Percentiles rank a stretch among this genome's conserved stretches.
Conservation (phyloP, 805 yeast species). For the Saccharomycodes ludwigii region DNA sequence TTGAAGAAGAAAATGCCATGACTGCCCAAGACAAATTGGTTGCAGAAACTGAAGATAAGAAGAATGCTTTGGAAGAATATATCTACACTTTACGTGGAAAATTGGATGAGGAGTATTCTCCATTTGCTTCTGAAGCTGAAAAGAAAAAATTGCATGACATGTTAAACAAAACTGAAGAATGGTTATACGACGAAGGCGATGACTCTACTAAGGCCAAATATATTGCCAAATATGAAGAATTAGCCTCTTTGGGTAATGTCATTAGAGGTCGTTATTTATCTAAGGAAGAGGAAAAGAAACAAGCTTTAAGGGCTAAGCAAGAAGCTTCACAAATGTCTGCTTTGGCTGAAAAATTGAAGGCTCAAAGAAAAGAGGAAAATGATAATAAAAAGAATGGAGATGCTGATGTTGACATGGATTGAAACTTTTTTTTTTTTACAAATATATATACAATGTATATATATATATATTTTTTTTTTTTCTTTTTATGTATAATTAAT, state of each 20-base stretch:
- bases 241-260: constrained; percentile 87
- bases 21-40: constrained; percentile 88
- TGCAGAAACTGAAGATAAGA: constrained; percentile 97
- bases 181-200: constrained; percentile 89
- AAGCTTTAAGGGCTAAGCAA: constrained; percentile 72
- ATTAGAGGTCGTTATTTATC: constrained; percentile 91
- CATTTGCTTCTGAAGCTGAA: constrained; percentile 84
- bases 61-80: constrained; percentile 97
- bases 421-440: constrained; percentile 12
- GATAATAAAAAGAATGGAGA: constrained; percentile 23
- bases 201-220: constrained; percentile 94
- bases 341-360: constrained; percentile 61
- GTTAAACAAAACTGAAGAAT: constrained; percentile 84
- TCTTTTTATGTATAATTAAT: too few species aligned
- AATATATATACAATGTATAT: too few species aligned
- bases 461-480: constrained; percentile 13
- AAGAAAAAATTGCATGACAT: constrained; percentile 63
- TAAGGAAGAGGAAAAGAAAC: constrained; percentile 91
- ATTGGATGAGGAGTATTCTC: constrained; percentile 81
- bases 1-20: constrained; percentile 79
- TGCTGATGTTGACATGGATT: constrained; percentile 30
- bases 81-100: constrained; percentile 95
- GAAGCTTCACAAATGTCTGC: constrained; percentile 78
- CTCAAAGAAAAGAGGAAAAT: constrained; percentile 14
- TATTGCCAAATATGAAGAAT: constrained; percentile 95